A percentile compares a stretch with the other conserved stretches of the same genome.
phyloP scores from a whole-genome alignment of 1,139 yeast genomes.

The Kurtzmaniella quercitrusa region DNA sequence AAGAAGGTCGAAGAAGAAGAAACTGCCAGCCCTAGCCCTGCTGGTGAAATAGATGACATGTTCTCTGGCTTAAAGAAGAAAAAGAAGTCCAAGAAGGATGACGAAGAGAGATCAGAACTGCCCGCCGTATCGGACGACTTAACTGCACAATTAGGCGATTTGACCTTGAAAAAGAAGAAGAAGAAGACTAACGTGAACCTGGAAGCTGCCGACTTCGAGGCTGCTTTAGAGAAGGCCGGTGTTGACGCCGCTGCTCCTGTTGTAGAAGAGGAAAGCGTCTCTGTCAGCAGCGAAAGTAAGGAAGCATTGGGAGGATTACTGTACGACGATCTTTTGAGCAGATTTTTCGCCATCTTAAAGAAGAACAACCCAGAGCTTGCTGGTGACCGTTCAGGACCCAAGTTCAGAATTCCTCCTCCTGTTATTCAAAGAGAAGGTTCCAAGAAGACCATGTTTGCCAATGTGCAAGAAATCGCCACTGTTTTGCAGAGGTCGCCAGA shows the following conservation, averaged over 20 bases:
- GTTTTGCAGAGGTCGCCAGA: constrained; percentile 96
- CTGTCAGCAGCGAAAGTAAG: constrained; percentile 12
- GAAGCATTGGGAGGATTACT: constrained; percentile 56
- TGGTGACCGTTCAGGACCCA: constrained; percentile 89
- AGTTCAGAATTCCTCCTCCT: constrained; percentile 97
- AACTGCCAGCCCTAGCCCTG: constrained; percentile 31
- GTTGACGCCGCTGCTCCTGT: constrained; percentile 48
- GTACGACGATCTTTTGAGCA: constrained; percentile 70
- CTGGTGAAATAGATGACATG: constrained; percentile 45
- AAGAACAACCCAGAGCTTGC: constrained; percentile 97
- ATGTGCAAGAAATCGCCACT: constrained; percentile 90
- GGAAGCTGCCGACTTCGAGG: constrained; percentile 76
- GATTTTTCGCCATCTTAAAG: constrained; percentile 82
- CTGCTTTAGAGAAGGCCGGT: constrained; percentile 89
- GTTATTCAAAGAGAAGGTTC: constrained; percentile 95
- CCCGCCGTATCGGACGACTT: constrained; percentile 49
- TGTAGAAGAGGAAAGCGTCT: constrained; percentile 15
- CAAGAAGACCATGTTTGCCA: constrained; percentile 93
- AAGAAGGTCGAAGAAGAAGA: constrained; percentile 40
- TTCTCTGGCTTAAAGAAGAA: constrained; percentile 53
- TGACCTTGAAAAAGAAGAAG: constrained; percentile 80
- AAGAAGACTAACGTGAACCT: constrained; percentile 58
- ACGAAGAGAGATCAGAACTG: constrained; percentile 30
- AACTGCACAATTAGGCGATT: constrained; percentile 64
- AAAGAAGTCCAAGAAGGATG: constrained; percentile 46